phyloP scores from a whole-genome alignment of 164 flowering plant genomes.

The Tetracentron sinense region DNA sequence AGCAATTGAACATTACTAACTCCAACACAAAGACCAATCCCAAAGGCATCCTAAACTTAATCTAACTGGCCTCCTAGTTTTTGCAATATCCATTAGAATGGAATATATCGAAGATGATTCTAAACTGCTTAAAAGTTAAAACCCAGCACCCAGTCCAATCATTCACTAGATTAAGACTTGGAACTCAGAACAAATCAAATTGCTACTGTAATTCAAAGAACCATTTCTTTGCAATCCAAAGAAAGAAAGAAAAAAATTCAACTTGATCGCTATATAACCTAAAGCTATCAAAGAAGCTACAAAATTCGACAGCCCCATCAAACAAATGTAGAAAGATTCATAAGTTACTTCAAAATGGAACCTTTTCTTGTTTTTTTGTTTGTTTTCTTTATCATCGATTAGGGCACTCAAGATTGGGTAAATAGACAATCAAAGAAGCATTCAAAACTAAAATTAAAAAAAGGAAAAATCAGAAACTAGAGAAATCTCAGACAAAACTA shows the following conservation, averaged over 20 bases:
- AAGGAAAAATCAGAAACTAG: background rate
- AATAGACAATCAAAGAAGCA: background rate
- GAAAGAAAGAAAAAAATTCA: background rate
- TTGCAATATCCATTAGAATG: background rate
- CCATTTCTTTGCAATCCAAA: background rate
- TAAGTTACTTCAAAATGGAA: too few relatives aligned
- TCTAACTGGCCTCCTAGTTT: too few relatives aligned
- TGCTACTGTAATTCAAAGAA: background rate
- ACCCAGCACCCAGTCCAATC: background rate
- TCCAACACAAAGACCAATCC: too few relatives aligned
- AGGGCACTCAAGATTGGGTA: background rate
- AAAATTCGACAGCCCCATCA: background rate
- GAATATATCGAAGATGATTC: background rate
- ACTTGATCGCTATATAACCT: background rate
- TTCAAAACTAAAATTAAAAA: background rate
- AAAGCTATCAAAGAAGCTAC: background rate
- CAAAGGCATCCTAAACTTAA: too few relatives aligned
- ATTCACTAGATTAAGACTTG: too few relatives aligned
- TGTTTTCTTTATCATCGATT: background rate
- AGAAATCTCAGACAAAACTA: constrained; percentile 1
- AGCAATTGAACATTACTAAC: too few relatives aligned
- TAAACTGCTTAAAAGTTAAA: background rate
- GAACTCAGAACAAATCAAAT: background rate
- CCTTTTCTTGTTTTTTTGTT: too few relatives aligned
- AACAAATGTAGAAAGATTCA: background rate